Base-by-base conservation (phyloP, 768 basidiomycete genomes). In the Termitomyces sp. region DNA sequence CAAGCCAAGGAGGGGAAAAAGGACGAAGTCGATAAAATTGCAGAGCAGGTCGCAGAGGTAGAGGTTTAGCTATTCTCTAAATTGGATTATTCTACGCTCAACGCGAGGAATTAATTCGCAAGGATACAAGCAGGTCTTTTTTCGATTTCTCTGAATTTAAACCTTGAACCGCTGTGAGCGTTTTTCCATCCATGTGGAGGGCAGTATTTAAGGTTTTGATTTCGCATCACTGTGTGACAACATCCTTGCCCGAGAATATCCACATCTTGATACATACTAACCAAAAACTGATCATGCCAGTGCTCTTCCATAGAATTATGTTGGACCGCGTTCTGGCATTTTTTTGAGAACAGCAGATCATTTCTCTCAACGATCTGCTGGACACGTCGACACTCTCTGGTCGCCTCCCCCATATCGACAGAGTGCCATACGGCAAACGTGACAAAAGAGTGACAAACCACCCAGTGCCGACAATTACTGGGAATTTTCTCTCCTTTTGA, bases 31-130 rank as follows among this genome's bases (percentile, higher is more conserved):
- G 63, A 63, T 14, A 58, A 63, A 32, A 59, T 64, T 41, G 50
- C 65, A 31, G 65, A 67, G 47, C 67, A 69, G 43, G 54, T 66
- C 32, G 59, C 58, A 51, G 62, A 66, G 52, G 57, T 61, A 9
- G 60, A 42, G 36, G 54, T 61, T 26, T 61, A 59, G 46, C 12
- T 39, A 29, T 47, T 32, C 37, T 56, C 52, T 18, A 14, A 56
- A 58, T 56, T 57, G 44, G 43, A 46, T 39, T 58, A 50, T 61
- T 34, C 46, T 58, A 29, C 41, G 47, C 32, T 51, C 32, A 18
- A 20, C 20, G 53, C 53, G 46, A 34, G 57, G 48, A 55, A 57
- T 39, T 58, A 26, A 26, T 24, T 50, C 16, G 16, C 22, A 16
- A 37, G 44, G 29, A 32, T 43, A 14, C 8, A 14, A 13, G 6